Conservation (phyloP, 108 stramenopile species). For the Cyclotella choctawhatcheeana region DNA sequence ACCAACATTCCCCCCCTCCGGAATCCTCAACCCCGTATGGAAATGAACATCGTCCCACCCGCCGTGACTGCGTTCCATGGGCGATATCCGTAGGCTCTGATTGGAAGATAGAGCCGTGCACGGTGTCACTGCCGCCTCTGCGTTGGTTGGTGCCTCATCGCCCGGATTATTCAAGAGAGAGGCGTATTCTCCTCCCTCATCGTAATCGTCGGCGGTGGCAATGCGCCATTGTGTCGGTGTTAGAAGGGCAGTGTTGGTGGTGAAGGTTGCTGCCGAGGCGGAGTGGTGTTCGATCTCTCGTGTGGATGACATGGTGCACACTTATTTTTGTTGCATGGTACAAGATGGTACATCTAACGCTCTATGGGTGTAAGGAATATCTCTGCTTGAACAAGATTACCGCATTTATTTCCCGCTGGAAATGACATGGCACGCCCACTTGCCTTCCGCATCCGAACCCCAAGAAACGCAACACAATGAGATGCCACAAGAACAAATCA, state of each 20-base stretch:
- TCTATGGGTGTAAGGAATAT: too few relatives aligned
- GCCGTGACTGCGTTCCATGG: slow-evolving; percentile 44
- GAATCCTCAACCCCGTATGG: slow-evolving; percentile 45
- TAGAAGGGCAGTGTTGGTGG: slow-evolving; percentile 22
- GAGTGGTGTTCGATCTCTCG: slow-evolving; percentile 52
- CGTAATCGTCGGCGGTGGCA: not conserved
- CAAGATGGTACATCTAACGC: too few relatives aligned
- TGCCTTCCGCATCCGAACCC: too few relatives aligned
- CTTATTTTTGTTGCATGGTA: not conserved
- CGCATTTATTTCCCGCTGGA: too few relatives aligned
- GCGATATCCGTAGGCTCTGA: slow-evolving; percentile 36
- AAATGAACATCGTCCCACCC: slow-evolving; percentile 60
- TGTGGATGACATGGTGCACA: slow-evolving; percentile 31
- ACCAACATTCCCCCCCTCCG: slow-evolving; percentile 31
- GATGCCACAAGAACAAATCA: too few relatives aligned
- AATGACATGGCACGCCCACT: too few relatives aligned
- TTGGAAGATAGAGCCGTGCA: slow-evolving; percentile 27
- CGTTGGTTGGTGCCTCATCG: slow-evolving; percentile 1
- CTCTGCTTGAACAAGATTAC: too few relatives aligned
- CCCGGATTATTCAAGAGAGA: not conserved
- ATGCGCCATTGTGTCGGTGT: slow-evolving; percentile 1
- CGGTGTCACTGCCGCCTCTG: not conserved
- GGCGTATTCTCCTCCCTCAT: not conserved
- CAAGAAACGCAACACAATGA: too few relatives aligned
- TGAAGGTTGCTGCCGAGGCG: slow-evolving; percentile 37